Evolutionary conservation across 441 rosid genomes (phyloP).

Genomic region (Gossypium davidsonii): DNA sequence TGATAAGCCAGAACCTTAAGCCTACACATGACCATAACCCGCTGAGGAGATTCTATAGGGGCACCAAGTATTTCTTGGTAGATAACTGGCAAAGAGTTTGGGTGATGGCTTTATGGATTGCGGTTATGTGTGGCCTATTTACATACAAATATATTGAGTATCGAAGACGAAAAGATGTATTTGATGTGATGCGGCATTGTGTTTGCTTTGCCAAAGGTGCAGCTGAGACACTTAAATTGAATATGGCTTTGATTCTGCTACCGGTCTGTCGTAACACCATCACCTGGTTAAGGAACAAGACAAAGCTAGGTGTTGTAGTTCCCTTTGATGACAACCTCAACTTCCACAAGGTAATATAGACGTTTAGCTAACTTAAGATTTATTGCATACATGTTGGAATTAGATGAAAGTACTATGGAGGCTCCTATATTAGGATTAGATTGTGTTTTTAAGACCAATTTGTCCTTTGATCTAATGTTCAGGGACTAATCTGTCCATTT

Average conservation of each 20-base stretch:
- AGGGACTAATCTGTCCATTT: too few species aligned
- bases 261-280: slow-evolving; percentile 59
- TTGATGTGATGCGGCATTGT: slow-evolving; percentile 44
- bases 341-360: slow-evolving; percentile 47
- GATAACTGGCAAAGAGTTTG: slow-evolving; percentile 64
- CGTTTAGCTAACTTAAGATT: not conserved
- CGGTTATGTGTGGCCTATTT: slow-evolving; percentile 40
- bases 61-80: slow-evolving; percentile 33
- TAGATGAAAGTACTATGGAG: too few species aligned
- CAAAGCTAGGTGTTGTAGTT: slow-evolving; percentile 36
- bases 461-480: too few species aligned
- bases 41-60: slow-evolving; percentile 14
- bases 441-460: too few species aligned
- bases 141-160: slow-evolving; percentile 44
- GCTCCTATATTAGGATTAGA: too few species aligned
- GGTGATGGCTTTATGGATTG: slow-evolving; percentile 51
- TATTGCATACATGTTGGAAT: not conserved
- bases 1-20: slow-evolving; percentile 50
- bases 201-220: slow-evolving; percentile 65
- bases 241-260: slow-evolving; percentile 56
- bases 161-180: slow-evolving; percentile 30
- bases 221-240: slow-evolving; percentile 62
- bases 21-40: slow-evolving; percentile 30
- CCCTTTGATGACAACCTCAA: slow-evolving; percentile 65
- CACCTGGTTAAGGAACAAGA: slow-evolving; percentile 60